phyloP scores from a whole-genome alignment of 2,329 filamentous ascomycete genomes.

The Aspergillus sp. region DNA sequence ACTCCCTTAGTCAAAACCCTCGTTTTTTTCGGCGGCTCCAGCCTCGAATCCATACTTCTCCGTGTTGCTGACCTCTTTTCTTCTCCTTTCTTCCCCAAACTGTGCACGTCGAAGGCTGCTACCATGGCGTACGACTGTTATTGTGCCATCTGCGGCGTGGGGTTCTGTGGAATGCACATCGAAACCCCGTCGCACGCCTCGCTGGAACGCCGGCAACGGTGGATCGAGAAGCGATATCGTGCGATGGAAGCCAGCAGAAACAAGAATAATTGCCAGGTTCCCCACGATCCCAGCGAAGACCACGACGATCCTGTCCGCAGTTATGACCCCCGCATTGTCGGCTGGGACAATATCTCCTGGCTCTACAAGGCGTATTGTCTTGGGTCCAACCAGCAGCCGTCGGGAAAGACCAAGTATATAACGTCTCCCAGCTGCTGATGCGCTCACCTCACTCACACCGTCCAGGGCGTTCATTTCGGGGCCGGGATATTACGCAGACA shows the following conservation, averaged over 20 bases:
- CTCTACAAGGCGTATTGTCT: slow-evolving; percentile 19
- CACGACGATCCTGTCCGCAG: slow-evolving; percentile 15
- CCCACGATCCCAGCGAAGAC: slow-evolving; percentile 8
- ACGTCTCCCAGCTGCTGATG: background rate
- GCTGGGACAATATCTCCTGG: slow-evolving; percentile 15
- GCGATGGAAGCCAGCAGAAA: slow-evolving; percentile 11
- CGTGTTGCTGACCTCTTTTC: background rate
- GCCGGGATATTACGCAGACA: slow-evolving; percentile 20
- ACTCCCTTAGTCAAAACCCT: background rate
- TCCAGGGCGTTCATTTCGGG: slow-evolving; percentile 18
- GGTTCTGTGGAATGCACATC: slow-evolving; percentile 20
- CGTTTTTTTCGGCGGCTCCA: background rate
- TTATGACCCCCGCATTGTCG: slow-evolving; percentile 19
- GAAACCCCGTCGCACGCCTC: slow-evolving; percentile 16
- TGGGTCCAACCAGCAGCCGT: slow-evolving; percentile 6
- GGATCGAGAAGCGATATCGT: slow-evolving; percentile 16
- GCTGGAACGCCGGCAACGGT: slow-evolving; percentile 15
- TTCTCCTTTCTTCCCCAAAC: background rate
- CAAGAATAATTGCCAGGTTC: background rate
- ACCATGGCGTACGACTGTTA: slow-evolving; percentile 23
- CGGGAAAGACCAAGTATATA: slow-evolving; percentile 14
- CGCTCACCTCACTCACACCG: background rate
- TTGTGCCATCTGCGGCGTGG: slow-evolving; percentile 21
- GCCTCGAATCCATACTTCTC: background rate
- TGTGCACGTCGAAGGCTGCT: background rate